Conservation (phyloP, 768 basidiomycete genomes). For the Psilocybe azurescens region DNA sequence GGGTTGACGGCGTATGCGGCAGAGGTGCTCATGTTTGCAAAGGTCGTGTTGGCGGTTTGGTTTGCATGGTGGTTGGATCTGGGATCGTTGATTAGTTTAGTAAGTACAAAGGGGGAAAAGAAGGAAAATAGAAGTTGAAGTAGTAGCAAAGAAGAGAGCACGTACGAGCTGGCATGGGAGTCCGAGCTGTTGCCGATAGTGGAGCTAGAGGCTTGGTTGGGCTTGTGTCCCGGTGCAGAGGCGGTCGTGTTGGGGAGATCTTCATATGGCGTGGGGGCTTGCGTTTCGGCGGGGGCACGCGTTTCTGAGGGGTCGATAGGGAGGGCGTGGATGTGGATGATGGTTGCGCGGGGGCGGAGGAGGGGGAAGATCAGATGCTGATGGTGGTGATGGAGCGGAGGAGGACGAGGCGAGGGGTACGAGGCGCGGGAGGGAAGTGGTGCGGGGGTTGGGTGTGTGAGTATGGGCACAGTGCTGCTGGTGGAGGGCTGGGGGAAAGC, state of each 20-base stretch:
- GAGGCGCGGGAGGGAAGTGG: conserved; percentile 22
- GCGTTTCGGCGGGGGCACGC: conserved; percentile 23
- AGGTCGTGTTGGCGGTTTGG: conserved; percentile 17
- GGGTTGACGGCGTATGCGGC: conserved; percentile 22
- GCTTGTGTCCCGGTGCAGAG: conserved; percentile 15
- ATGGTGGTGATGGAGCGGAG: neutral
- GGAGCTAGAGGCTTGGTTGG: conserved; percentile 22
- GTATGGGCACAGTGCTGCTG: conserved; percentile 8
- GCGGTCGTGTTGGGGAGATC: conserved; percentile 6
- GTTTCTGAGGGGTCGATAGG: conserved; percentile 11
- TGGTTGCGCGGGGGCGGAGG: neutral
- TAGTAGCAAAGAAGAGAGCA: neutral
- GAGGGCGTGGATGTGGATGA: conserved; percentile 10
- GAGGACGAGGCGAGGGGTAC: neutral
- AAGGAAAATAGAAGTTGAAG: conserved; percentile 1
- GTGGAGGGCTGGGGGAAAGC: conserved; percentile 1
- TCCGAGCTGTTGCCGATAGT: conserved; percentile 18
- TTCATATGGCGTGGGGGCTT: conserved; percentile 22
- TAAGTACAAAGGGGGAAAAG: conserved; percentile 5
- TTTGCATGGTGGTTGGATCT: conserved; percentile 1
- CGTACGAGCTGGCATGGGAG: conserved; percentile 22
- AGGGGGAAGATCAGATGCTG: neutral
- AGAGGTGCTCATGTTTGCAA: conserved; percentile 19
- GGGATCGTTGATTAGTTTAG: neutral
- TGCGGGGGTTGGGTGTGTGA: conserved; percentile 20